Evolutionary conservation across 441 rosid species (phyloP), one percentile per base, ranked within the genome.

Genomic region (Adansonia madagascariensis): DNA sequence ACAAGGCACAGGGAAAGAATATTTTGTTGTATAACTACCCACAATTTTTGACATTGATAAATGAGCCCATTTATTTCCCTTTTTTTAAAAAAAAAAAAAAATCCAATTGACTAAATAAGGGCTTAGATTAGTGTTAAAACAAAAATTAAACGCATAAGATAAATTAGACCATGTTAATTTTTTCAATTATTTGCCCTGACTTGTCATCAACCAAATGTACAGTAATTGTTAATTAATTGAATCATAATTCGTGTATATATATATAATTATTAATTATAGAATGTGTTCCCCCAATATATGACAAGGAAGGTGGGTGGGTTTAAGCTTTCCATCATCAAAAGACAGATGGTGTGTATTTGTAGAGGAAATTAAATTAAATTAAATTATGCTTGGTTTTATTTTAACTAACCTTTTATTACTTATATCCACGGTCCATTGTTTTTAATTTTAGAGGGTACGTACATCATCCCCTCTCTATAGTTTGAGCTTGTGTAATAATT

Each of bases 11-110:
- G 44, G 15, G 22, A 61, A 78, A 27, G 52, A 1, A 41, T 71
- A 18, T n/a, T 62, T 14, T 49, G 43, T 69, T 44, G 41, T 12
- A 24, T 49, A 69, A 15, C 61, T 31, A 39, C 74, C 74, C 43
- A 15, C 74, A 52, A 50, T 3, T 71, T 70, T 50, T 52, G 27
- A 71, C 62, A 71, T 52, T 71, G 43, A 71, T 50, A 71, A 52
- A 71, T 27, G 12, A n/a, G 75, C 24, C 46, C 20, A 11, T 41
- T 18, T 41, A 44, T 41, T 18, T 67, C 0, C 4, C 10, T 18
- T 43, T 1, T 3, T 53, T 57, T 4, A 53, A 35, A 7, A 57
- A 57, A 8, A 8, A 1, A 57, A 8, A 27, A 27, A 27, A 27
- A 27, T n/a, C n/a, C 9, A 57, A 2, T 18, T 8, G 8, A 8